phyloP scores from a whole-genome alignment of 2,329 filamentous ascomycete genomes.

The Fusarium mundagurra region DNA sequence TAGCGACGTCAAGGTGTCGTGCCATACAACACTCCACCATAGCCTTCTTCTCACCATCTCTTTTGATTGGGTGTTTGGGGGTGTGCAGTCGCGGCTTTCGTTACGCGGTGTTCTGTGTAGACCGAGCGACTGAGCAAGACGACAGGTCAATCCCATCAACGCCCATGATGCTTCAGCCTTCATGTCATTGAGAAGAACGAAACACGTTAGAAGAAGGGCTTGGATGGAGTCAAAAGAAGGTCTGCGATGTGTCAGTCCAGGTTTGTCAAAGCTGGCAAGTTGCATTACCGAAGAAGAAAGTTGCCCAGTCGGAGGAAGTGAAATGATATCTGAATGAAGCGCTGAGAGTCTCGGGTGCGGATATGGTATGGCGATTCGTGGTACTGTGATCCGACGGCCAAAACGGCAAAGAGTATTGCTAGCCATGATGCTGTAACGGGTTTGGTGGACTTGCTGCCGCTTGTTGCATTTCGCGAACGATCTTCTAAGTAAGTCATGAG shows the following conservation, averaged over 20 bases:
- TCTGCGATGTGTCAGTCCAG: slow-evolving; percentile 45
- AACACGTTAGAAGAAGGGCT: slow-evolving; percentile 69
- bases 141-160: slow-evolving; percentile 69
- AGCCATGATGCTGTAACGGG: slow-evolving; percentile 72
- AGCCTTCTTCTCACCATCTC: slow-evolving; percentile 65
- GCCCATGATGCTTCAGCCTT: slow-evolving; percentile 76
- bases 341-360: slow-evolving; percentile 67
- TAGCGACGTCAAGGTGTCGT: slow-evolving; percentile 71
- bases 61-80: slow-evolving; percentile 58
- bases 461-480: slow-evolving; percentile 64
- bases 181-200: slow-evolving; percentile 74
- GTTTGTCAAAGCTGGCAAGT: not conserved
- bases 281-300: slow-evolving; percentile 64
- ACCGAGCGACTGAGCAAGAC: slow-evolving; percentile 72
- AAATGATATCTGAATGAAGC: slow-evolving; percentile 71
- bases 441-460: slow-evolving; percentile 56
- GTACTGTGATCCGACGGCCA: slow-evolving; percentile 73
- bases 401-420: slow-evolving; percentile 71
- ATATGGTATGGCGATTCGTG: slow-evolving; percentile 72
- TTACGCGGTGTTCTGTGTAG: slow-evolving; percentile 61
- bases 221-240: slow-evolving; percentile 74
- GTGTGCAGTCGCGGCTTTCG: slow-evolving; percentile 57
- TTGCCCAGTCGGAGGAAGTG: slow-evolving; percentile 72
- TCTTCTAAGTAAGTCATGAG: slow-evolving; percentile 74
- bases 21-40: slow-evolving; percentile 75